Percentiles rank a stretch among this genome's conserved stretches.
phyloP scores from a whole-genome alignment of 2,329 filamentous ascomycete genomes.

The Simplicillium aogashimaense region DNA sequence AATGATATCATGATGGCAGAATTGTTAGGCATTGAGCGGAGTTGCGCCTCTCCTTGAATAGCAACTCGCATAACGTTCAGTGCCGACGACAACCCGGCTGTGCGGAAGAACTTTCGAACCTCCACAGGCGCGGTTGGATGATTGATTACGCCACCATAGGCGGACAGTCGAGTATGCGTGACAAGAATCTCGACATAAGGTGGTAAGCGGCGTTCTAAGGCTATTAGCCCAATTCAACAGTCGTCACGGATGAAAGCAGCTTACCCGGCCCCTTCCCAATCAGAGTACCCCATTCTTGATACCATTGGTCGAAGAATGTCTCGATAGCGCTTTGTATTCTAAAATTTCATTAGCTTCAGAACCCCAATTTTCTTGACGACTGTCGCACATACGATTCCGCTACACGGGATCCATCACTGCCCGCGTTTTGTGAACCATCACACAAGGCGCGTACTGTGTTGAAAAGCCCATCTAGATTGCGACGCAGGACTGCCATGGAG shows the following conservation, averaged over 20 bases:
- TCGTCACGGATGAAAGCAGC: conserved; percentile 3
- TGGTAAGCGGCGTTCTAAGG: conserved; percentile 44
- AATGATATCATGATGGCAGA: conserved; percentile 73
- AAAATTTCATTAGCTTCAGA: conserved; percentile 10
- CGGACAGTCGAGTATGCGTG: conserved; percentile 63
- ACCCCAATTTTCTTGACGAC: too few relatives aligned
- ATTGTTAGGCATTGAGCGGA: conserved; percentile 71
- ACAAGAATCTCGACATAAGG: conserved; percentile 69
- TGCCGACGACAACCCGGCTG: conserved; percentile 60
- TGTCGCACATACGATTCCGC: conserved; percentile 43
- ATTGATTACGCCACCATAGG: conserved; percentile 65
- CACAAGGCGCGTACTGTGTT: conserved; percentile 48
- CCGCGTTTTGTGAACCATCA: conserved; percentile 40
- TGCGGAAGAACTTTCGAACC: conserved; percentile 64
- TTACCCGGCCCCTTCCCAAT: conserved; percentile 43
- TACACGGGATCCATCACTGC: conserved; percentile 39
- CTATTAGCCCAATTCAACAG: conserved; percentile 8
- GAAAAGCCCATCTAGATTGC: conserved; percentile 53
- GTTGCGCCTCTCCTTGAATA: conserved; percentile 58
- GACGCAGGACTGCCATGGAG: conserved; percentile 59
- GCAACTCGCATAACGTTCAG: conserved; percentile 67
- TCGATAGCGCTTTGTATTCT: conserved; percentile 52
- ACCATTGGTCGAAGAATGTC: conserved; percentile 56
- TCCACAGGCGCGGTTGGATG: conserved; percentile 61
- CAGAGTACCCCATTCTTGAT: conserved; percentile 49